A percentile compares a stretch with the other conserved stretches of the same genome.
phyloP scores from a whole-genome alignment of 2,329 filamentous ascomycete species.

The Didymellaceae sp. region DNA sequence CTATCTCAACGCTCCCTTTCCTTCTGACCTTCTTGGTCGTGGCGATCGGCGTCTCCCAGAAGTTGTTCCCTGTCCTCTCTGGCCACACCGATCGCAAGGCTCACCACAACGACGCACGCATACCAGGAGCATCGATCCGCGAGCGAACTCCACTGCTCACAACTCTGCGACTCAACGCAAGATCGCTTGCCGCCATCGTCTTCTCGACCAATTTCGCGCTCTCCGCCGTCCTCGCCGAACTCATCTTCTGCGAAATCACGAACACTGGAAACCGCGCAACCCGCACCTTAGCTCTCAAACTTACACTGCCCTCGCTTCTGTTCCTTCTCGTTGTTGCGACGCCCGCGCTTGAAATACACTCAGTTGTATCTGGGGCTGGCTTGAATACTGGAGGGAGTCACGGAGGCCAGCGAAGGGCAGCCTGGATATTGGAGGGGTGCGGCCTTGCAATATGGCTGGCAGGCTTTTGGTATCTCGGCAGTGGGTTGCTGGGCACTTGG shows the following conservation, averaged over 20 bases:
- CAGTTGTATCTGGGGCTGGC: slow-evolving; percentile 63
- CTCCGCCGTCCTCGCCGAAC: slow-evolving; percentile 76
- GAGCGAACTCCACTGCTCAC: slow-evolving; percentile 36
- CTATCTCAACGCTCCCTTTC: slow-evolving; percentile 72
- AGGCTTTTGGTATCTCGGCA: slow-evolving; percentile 77
- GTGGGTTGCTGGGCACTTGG: slow-evolving; percentile 64
- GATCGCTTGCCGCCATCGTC: slow-evolving; percentile 63
- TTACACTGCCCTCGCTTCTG: slow-evolving; percentile 74
- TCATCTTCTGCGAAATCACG: slow-evolving; percentile 84
- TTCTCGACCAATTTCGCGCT: slow-evolving; percentile 81
- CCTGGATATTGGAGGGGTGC: slow-evolving; percentile 68
- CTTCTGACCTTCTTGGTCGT: slow-evolving; percentile 71
- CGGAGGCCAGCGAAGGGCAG: slow-evolving; percentile 63
- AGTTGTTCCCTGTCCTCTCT: slow-evolving; percentile 76
- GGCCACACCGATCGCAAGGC: slow-evolving; percentile 62
- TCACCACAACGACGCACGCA: slow-evolving; percentile 67
- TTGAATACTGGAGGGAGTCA: slow-evolving; percentile 67
- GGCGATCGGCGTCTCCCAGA: slow-evolving; percentile 67
- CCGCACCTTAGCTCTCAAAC: slow-evolving; percentile 69
- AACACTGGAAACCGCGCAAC: slow-evolving; percentile 74
- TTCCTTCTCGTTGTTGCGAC: slow-evolving; percentile 76
- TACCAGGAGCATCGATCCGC: slow-evolving; percentile 52
- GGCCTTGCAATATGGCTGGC: slow-evolving; percentile 74
- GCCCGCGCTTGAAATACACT: slow-evolving; percentile 79
- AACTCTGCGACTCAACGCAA: slow-evolving; percentile 48